Conservation (phyloP, 495 filamentous ascomycete genomes). For the Penicillium ochrochloron region DNA sequence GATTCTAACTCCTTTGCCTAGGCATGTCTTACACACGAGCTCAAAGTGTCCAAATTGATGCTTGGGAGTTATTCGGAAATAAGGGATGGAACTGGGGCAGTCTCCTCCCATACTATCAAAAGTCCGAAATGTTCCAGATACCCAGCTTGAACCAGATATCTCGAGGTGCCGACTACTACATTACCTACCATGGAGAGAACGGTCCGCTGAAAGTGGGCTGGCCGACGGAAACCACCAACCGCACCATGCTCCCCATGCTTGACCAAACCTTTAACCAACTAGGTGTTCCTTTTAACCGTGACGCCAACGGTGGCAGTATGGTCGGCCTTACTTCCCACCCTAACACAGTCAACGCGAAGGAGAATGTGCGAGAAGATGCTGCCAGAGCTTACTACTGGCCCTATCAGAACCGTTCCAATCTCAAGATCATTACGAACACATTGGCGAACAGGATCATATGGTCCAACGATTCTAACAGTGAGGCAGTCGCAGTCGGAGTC, state of each 20-base stretch:
- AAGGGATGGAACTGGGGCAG: conserved; percentile 66
- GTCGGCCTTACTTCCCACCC: conserved; percentile 47
- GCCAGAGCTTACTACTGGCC: conserved; percentile 55
- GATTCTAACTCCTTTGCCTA: conserved; percentile 19
- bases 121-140: conserved; percentile 43
- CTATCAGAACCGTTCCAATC: conserved; percentile 31
- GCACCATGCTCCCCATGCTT: conserved; percentile 33
- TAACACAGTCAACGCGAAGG: conserved; percentile 42
- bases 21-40: conserved; percentile 54
- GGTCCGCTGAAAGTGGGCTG: conserved; percentile 57
- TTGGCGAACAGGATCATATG: conserved; percentile 44
- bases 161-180: conserved; percentile 49
- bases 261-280: conserved; percentile 34
- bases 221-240: conserved; percentile 32
- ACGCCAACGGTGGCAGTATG: conserved; percentile 46
- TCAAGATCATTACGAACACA: conserved; percentile 40
- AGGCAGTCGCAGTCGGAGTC: conserved; percentile 31
- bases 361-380: conserved; percentile 57
- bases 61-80: conserved; percentile 64
- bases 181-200: conserved; percentile 49
- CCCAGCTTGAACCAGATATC: conserved; percentile 44
- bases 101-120: conserved; percentile 62
- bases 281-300: conserved; percentile 42
- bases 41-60: conserved; percentile 48
- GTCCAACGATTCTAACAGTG: conserved; percentile 13